Percentiles rank a stretch among this genome's conserved stretches.
Evolutionary conservation across 2,329 filamentous ascomycete genomes (phyloP).

Genomic region (Neonectria coccinea): DNA sequence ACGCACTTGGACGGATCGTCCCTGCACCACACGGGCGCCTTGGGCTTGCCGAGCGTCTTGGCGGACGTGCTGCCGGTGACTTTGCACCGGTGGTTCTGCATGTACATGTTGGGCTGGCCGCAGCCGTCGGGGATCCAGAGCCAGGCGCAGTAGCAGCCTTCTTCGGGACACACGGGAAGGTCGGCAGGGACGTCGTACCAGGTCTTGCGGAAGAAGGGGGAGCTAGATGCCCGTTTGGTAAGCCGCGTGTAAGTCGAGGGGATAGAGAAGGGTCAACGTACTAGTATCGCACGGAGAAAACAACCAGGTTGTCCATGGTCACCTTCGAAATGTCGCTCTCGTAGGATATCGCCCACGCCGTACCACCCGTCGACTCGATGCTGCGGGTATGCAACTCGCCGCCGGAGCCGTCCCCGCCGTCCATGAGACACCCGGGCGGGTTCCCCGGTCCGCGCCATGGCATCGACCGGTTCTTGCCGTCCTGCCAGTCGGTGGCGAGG

Average conservation of each 20-base stretch:
- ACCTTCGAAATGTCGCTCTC: conserved; percentile 59
- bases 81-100: conserved; percentile 63
- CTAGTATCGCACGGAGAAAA: conserved; percentile 60
- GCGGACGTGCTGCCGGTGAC: conserved; percentile 58
- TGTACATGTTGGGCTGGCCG: conserved; percentile 52
- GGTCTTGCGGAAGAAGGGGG: conserved; percentile 48
- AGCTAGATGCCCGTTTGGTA: conserved; percentile 28
- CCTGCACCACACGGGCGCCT: conserved; percentile 56
- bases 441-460: conserved; percentile 56
- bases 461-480: conserved; percentile 58
- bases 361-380: conserved; percentile 57
- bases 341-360: conserved; percentile 64
- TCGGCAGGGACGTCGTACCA: conserved; percentile 47
- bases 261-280: conserved; percentile 40
- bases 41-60: conserved; percentile 54
- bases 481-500: conserved; percentile 57
- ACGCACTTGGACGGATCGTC: conserved; percentile 57
- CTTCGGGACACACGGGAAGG: conserved; percentile 44
- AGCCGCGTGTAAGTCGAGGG: background rate
- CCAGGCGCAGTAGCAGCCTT: conserved; percentile 49
- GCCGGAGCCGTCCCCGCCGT: conserved; percentile 51
- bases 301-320: conserved; percentile 63
- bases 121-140: conserved; percentile 49
- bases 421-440: conserved; percentile 43
- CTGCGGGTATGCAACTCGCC: conserved; percentile 62